These are phyloP conservation scores for Suillus subaureus DNA, from an alignment of 768 basidiomycete genomes.

Conservation along the genomic window DNA sequence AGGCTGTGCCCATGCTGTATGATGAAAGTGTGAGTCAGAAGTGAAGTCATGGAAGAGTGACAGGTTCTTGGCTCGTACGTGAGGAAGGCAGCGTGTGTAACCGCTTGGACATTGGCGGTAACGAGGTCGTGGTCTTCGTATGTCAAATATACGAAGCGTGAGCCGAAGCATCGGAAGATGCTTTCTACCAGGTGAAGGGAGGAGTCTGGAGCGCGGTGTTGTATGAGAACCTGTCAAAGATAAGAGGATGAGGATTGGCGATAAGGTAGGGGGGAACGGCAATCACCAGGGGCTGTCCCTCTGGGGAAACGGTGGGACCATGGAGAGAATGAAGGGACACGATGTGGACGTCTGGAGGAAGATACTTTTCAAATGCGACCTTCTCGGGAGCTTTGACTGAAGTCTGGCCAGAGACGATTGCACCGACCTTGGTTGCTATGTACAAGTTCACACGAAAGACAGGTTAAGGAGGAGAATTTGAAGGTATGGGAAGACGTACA, in stretches of 20 bases:
- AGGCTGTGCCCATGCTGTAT: slow-evolving; percentile 95
- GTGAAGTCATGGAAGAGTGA: background rate
- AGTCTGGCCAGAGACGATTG: slow-evolving; percentile 94
- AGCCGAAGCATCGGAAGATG: slow-evolving; percentile 77
- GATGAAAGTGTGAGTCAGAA: slow-evolving; percentile 1
- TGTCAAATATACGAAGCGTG: slow-evolving; percentile 88
- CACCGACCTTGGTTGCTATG: slow-evolving; percentile 87
- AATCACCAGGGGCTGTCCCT: slow-evolving; percentile 87
- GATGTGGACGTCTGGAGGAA: slow-evolving; percentile 86
- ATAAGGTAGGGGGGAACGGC: background rate
- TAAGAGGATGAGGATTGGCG: slow-evolving; percentile 3
- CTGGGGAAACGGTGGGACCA: slow-evolving; percentile 85
- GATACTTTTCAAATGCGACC: slow-evolving; percentile 83
- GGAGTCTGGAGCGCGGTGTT: slow-evolving; percentile 78
- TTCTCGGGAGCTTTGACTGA: slow-evolving; percentile 96
- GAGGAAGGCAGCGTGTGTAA: slow-evolving; percentile 96
- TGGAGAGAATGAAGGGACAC: slow-evolving; percentile 95
- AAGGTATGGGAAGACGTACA: slow-evolving; percentile 50
- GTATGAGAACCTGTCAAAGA: slow-evolving; percentile 76
- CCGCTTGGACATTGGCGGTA: slow-evolving; percentile 98
- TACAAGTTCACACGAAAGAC: slow-evolving; percentile 1
- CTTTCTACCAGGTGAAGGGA: slow-evolving; percentile 78
- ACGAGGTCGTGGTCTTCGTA: slow-evolving; percentile 96
- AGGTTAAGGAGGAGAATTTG: slow-evolving; percentile 1
- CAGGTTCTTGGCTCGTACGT: slow-evolving; percentile 50